Conservation (phyloP, 129 eudicot species). For the Dittrichia graveolens region DNA sequence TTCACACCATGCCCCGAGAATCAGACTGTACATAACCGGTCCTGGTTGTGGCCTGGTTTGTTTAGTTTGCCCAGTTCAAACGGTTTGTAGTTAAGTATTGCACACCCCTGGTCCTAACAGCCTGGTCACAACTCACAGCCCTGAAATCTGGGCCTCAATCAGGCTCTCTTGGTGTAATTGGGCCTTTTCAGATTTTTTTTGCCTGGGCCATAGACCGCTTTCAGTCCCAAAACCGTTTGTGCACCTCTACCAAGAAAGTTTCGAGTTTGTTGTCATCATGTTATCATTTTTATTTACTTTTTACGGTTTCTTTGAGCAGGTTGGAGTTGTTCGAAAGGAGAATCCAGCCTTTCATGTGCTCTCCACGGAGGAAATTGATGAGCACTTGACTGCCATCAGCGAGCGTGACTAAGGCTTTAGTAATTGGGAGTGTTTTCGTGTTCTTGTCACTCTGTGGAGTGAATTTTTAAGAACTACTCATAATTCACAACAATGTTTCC, state of each 20-base stretch:
- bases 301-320: constrained; percentile 46
- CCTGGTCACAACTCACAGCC: background rate
- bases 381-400: constrained; percentile 92
- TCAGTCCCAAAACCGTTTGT: background rate
- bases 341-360: constrained; percentile 69
- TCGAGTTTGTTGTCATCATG: background rate
- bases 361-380: constrained; percentile 93
- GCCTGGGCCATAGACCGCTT: no score
- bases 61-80: background rate
- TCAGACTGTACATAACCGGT: background rate
- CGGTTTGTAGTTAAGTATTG: background rate
- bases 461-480: constrained; percentile 10
- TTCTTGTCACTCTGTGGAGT: background rate
- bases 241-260: background rate
- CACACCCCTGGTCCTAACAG: background rate
- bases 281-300: background rate
- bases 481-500: constrained; percentile 12
- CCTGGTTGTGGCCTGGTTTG: background rate
- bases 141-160: background rate
- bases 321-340: constrained; percentile 89
- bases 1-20: background rate
- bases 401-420: constrained; percentile 64
- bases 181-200: background rate
- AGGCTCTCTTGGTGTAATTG: background rate
- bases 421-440: constrained; percentile 10